A percentile compares a stretch with the other conserved stretches of the same genome.
Evolutionary conservation across 169 alveolate species (phyloP).

Genomic region (Plasmodium vinckei): DNA sequence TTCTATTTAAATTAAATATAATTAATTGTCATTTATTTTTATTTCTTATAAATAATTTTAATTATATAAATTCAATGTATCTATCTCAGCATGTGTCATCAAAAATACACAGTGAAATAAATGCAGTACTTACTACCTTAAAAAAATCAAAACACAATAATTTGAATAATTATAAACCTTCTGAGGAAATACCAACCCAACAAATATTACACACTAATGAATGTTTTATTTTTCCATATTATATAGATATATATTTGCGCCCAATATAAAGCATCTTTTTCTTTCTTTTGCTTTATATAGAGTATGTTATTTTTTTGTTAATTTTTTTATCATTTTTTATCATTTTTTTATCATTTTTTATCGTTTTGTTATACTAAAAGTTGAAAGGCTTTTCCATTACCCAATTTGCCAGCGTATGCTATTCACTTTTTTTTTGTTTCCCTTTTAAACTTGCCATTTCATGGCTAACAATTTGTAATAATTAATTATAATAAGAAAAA

Average conservation of each 20-base stretch:
- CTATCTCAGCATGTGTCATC: slow-evolving; percentile 38
- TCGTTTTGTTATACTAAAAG: too few relatives aligned
- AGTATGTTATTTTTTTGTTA: too few relatives aligned
- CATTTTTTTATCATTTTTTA: too few relatives aligned
- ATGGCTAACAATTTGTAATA: too few relatives aligned
- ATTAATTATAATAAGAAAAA: too few relatives aligned
- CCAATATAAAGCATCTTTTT: not conserved
- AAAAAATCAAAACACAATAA: slow-evolving; percentile 7
- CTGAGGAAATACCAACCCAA: not conserved
- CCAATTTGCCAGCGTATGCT: too few relatives aligned
- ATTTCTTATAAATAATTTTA: slow-evolving; percentile 16
- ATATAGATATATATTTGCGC: slow-evolving; percentile 33
- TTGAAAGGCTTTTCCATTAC: too few relatives aligned
- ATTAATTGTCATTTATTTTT: slow-evolving; percentile 12
- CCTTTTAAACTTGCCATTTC: too few relatives aligned
- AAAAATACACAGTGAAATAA: slow-evolving; percentile 30
- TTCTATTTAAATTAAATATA: slow-evolving; percentile 11
- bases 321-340: too few relatives aligned
- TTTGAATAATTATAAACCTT: not conserved
- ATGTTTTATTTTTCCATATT: slow-evolving; percentile 50
- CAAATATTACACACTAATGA: slow-evolving; percentile 32
- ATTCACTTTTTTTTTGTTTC: too few relatives aligned
- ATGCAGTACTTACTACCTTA: slow-evolving; percentile 4
- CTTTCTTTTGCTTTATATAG: too few relatives aligned
- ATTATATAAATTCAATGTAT: slow-evolving; percentile 32